A percentile compares a stretch with the other conserved stretches of the same genome.
These are phyloP conservation scores for Neodidymelliopsis sp. DNA, from an alignment of 2,329 filamentous ascomycete species.

Conservation along the genomic window DNA sequence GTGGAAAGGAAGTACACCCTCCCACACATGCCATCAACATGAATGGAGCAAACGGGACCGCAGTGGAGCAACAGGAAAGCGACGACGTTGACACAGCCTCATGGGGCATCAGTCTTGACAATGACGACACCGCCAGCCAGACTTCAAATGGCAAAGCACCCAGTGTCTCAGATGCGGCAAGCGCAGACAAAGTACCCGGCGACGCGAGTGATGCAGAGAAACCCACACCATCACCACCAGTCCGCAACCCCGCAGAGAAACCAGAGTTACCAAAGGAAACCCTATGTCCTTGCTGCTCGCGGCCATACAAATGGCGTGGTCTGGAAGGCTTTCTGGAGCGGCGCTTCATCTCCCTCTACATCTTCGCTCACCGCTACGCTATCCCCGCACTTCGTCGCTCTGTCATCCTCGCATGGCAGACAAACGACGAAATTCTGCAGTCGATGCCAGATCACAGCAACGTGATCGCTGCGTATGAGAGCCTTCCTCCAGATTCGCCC, in stretches of 20 bases:
- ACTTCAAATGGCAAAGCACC: constrained; percentile 15
- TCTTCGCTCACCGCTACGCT: constrained; percentile 44
- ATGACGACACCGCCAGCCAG: constrained; percentile 35
- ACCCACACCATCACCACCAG: constrained; percentile 26
- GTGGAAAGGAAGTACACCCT: constrained; percentile 41
- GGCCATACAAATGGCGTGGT: constrained; percentile 47
- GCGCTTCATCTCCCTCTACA: constrained; percentile 46
- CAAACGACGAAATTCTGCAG: constrained; percentile 46
- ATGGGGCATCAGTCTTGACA: constrained; percentile 46
- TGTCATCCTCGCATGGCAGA: constrained; percentile 45
- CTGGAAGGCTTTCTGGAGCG: constrained; percentile 48
- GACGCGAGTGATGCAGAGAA: constrained; percentile 39
- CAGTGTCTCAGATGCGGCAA: constrained; percentile 22
- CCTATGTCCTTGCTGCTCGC: constrained; percentile 45
- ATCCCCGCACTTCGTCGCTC: constrained; percentile 44
- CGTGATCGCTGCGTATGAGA: constrained; percentile 45
- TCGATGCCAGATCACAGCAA: constrained; percentile 49
- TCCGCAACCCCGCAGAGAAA: constrained; percentile 42
- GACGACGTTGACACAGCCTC: constrained; percentile 46
- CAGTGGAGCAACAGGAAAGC: constrained; percentile 30
- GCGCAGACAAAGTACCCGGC: constrained; percentile 42
- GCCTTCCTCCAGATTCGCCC: constrained; percentile 38
- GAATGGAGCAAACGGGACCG: constrained; percentile 20
- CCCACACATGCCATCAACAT: constrained; percentile 38
- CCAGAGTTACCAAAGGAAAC: constrained; percentile 46